phyloP scores from a whole-genome alignment of 1,139 yeast genomes.

The Magnusiomyces fungicola region DNA sequence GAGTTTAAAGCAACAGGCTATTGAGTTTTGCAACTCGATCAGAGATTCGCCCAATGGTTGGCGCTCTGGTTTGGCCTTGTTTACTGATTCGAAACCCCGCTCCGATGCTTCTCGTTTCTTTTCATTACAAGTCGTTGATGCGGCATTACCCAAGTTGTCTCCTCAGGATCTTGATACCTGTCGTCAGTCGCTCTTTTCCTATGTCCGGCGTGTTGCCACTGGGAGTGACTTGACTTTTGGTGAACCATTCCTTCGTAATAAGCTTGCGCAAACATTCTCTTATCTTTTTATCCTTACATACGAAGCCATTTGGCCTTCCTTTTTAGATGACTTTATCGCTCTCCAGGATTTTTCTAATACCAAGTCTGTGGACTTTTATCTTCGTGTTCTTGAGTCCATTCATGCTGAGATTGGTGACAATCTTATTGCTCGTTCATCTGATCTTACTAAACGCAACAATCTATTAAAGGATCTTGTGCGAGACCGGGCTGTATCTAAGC shows the following conservation, averaged over 20 bases:
- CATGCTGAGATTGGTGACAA: conserved; percentile 94
- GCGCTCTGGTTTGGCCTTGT: conserved; percentile 62
- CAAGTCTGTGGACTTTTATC: conserved; percentile 65
- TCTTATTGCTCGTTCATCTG: conserved; percentile 57
- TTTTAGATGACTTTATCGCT: conserved; percentile 57
- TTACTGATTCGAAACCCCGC: conserved; percentile 36
- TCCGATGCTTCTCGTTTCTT: conserved; percentile 51
- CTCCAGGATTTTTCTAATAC: conserved; percentile 28
- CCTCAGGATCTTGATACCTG: conserved; percentile 43
- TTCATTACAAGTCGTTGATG: conserved; percentile 73
- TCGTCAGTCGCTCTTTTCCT: conserved; percentile 43
- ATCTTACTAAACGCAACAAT: conserved; percentile 58
- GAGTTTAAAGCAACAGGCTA: conserved; percentile 40
- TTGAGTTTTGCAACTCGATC: conserved; percentile 67
- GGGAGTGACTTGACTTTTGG: conserved; percentile 30
- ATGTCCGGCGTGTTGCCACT: conserved; percentile 23
- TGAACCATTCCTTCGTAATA: conserved; percentile 65
- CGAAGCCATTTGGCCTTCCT: conserved; percentile 52
- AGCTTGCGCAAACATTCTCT: conserved; percentile 67
- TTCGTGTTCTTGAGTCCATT: conserved; percentile 63
- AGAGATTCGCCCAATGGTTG: conserved; percentile 75
- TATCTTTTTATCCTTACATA: conserved; percentile 64
- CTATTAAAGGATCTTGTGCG: conserved; percentile 76
- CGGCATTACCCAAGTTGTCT: conserved; percentile 45
- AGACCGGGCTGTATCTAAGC: conserved; percentile 58